phyloP scores from a whole-genome alignment of 2,329 filamentous ascomycete species.

The Taxawa tesnikishii region DNA sequence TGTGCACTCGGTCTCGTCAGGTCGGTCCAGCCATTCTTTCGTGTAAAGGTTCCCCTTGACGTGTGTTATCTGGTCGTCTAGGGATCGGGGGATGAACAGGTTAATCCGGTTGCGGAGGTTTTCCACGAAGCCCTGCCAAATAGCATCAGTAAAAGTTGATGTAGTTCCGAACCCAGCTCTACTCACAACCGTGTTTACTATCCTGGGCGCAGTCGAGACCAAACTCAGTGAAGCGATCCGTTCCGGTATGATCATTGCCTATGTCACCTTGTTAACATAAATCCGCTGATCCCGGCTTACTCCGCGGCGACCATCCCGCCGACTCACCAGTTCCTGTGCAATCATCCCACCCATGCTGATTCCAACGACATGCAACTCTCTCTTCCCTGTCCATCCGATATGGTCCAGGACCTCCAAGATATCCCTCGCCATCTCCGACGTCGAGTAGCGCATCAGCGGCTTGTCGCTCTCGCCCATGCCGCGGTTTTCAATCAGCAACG shows the following conservation, averaged over 20 bases:
- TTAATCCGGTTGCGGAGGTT: slow-evolving; percentile 49
- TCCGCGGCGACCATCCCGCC: too few relatives aligned
- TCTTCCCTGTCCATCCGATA: slow-evolving; percentile 52
- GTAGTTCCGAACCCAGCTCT: too few relatives aligned
- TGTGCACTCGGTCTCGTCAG: slow-evolving; percentile 40
- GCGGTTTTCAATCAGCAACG: slow-evolving; percentile 71
- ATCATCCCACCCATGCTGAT: slow-evolving; percentile 90
- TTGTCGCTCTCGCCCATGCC: slow-evolving; percentile 73
- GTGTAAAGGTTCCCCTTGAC: slow-evolving; percentile 57
- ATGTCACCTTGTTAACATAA: too few relatives aligned
- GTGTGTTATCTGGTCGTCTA: slow-evolving; percentile 53
- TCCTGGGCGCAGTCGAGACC: slow-evolving; percentile 34
- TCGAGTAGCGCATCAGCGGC: slow-evolving; percentile 66
- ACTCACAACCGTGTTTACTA: slow-evolving; percentile 30
- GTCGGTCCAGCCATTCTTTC: slow-evolving; percentile 45
- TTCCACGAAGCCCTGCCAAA: slow-evolving; percentile 39
- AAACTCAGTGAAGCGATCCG: slow-evolving; percentile 38
- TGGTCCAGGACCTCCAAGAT: slow-evolving; percentile 56
- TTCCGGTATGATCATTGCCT: slow-evolving; percentile 31
- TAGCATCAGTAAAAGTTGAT: too few relatives aligned
- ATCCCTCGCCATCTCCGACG: slow-evolving; percentile 74
- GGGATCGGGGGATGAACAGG: slow-evolving; percentile 54
- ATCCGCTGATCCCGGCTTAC: too few relatives aligned
- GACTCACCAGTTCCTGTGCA: slow-evolving; percentile 59
- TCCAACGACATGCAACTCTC: slow-evolving; percentile 57